Conservation (phyloP, 495 filamentous ascomycete genomes). For the Aspergillus mulundensis region DNA sequence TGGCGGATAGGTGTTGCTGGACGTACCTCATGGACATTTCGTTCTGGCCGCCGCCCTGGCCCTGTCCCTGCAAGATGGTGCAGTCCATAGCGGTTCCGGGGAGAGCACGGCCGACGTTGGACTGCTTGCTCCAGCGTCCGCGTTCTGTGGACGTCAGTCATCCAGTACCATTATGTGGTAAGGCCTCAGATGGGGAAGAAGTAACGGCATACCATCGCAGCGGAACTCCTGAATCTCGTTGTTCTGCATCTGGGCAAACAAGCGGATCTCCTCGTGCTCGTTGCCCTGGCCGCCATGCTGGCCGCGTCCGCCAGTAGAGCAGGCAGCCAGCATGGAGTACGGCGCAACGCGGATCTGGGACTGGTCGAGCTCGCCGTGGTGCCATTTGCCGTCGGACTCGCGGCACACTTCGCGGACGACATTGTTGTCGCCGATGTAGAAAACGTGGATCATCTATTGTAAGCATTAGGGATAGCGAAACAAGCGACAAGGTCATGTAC, state of each 20-base stretch:
- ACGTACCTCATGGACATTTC: too few species aligned
- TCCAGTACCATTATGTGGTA: background rate
- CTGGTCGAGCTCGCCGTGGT: too few species aligned
- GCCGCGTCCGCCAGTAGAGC: too few species aligned
- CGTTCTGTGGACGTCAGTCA: background rate
- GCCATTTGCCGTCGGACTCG: too few species aligned
- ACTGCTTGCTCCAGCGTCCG: background rate
- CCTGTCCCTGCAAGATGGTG: too few species aligned
- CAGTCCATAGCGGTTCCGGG: background rate
- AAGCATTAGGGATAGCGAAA: too few species aligned
- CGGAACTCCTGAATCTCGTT: conserved; percentile 4
- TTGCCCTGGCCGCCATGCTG: background rate
- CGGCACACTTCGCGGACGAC: background rate
- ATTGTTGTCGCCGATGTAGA: background rate
- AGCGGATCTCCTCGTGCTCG: background rate
- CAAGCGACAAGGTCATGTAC: too few species aligned
- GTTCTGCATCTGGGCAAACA: conserved; percentile 2
- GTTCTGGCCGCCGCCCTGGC: too few species aligned
- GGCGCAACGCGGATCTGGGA: too few species aligned
- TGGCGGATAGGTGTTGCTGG: too few species aligned
- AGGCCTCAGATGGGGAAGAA: background rate
- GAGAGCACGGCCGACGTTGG: background rate
- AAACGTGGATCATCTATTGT: background rate
- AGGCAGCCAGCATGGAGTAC: too few species aligned
- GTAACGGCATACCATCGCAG: background rate